These are phyloP conservation scores for Calonectria crousiana DNA, from an alignment of 2,329 filamentous ascomycete genomes.

Conservation along the genomic window DNA sequence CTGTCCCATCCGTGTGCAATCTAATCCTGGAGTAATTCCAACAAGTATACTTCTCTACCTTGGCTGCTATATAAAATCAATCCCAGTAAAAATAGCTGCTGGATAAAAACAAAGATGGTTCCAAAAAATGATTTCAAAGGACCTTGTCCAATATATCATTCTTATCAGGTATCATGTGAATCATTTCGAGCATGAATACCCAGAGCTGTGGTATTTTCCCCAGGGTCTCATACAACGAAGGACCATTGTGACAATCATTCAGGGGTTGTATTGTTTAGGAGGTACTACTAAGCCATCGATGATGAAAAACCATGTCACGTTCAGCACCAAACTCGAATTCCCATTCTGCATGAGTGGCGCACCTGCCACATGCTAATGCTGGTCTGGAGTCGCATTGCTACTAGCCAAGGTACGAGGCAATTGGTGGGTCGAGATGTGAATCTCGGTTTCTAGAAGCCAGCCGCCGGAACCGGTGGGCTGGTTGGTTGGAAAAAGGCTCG, in stretches of 20 bases:
- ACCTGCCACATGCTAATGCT: background rate
- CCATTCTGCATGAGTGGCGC: constrained; percentile 4
- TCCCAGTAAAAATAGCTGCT: background rate
- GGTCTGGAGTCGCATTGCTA: background rate
- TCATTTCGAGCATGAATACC: background rate
- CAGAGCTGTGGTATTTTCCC: background rate
- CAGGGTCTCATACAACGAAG: background rate
- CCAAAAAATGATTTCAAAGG: background rate
- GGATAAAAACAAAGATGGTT: background rate
- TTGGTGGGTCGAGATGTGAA: background rate
- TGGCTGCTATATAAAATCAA: background rate
- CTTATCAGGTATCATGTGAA: background rate
- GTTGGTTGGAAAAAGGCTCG: background rate
- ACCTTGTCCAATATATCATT: background rate
- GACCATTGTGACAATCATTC: background rate
- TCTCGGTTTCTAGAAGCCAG: constrained; percentile 8
- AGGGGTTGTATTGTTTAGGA: background rate
- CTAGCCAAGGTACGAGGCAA: constrained; percentile 8
- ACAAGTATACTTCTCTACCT: background rate
- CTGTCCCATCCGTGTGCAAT: background rate
- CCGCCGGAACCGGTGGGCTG: background rate
- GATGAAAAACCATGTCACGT: background rate
- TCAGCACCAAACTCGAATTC: background rate
- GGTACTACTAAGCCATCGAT: background rate
- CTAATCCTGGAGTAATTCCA: background rate